Evolutionary conservation across 106 monocot genomes (phyloP), one percentile per base, ranked within the genome.

Genomic region (Vanilla planifolia): DNA sequence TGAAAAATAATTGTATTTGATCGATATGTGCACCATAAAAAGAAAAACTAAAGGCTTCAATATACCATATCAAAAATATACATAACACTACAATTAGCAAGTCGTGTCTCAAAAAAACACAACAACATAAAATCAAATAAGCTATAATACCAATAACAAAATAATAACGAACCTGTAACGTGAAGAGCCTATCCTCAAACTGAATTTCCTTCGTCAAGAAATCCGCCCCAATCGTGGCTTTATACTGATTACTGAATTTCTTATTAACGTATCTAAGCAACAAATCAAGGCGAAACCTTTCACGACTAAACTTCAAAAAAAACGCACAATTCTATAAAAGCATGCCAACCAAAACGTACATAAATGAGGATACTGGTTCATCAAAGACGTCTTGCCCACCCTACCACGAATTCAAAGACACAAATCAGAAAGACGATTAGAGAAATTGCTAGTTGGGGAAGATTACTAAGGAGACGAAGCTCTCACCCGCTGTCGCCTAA

Each of bases 151-250:
- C 34, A 19, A 41, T 2, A 22, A 23, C 22, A 37, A 21, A 20
- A 11, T 19, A 29, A 60, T 24, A 35, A 35, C 17, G 9, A 24
- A 78, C 78, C 68, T 78, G 78, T 47, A 78, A 59, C 6, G 79
- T 79, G 47, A 75, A 78, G 15, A 79, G 63, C 25, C 82, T 69
- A 52, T 88, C 88, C 48, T 88, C 88, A 65, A 79, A 76, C 70
- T 88, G 88, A 26, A 88, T 71, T 58, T 88, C 82, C 47, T 88
- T 88, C 5, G 88, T 88, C 63, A 88, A 71, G 67, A 88, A 88
- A 73, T 88, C 88, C 26, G 88, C 79, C 28, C 88, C 88, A 26
- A 79, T 88, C 1, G 88, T 88, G 1, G 88, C 82, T 52, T 88
- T 88, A 46, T 88, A 88, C 73, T 88, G 88, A 71, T 88, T 88